Evolutionary conservation across 148 eudicot genomes (phyloP), one percentile per base, ranked within the genome.

Genomic region (Rhododendron vialii): DNA sequence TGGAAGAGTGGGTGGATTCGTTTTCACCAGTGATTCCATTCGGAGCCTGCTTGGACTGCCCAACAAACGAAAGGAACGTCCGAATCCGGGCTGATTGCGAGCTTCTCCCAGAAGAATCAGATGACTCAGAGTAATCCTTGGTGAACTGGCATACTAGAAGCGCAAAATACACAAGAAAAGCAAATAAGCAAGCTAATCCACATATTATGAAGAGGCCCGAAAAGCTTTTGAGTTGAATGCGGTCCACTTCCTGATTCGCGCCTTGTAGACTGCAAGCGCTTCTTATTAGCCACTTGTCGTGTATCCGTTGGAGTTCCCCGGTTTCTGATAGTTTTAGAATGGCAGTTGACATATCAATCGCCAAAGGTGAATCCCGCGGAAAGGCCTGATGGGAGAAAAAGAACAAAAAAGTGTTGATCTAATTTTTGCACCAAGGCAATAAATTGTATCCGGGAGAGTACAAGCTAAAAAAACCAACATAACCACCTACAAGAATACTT

Each of bases 291-390:
- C 98, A 95, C 86, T 95, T 95, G 86, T 94, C 96, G 33, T 93
- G 92, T 87, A 94, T 95, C 86, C 95, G 87, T 30, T 95, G 98
- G 35, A 95, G 88, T 71, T 95, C 98, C 1, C 98, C 96, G 15
- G 86, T 91, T 87, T 94, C 96, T 3, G 98, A 92, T 45, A 95
- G 88, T 57, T 91, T 90, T 73, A 95, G 89, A 73, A 94, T 86
- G 9, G 98, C 96, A 10, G 93, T 95, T 75, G 98, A 93, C 92
- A 95, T 79, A 87, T 94, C 98, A 47, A 87, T 86, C 75, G 94
- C 93, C 82, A 95, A 84, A n/a, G 95, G 96, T 13, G 98, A 95
- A 75, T 94, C 95, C 76, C 91, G 85, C 2, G 93, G 96, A 85
- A 95, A 94, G 63, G 96, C 96, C 98, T 95, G 88, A 28, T 5